phyloP scores from a whole-genome alignment of 108 stramenopile species.

The Pseudonitzschia multistriata region DNA sequence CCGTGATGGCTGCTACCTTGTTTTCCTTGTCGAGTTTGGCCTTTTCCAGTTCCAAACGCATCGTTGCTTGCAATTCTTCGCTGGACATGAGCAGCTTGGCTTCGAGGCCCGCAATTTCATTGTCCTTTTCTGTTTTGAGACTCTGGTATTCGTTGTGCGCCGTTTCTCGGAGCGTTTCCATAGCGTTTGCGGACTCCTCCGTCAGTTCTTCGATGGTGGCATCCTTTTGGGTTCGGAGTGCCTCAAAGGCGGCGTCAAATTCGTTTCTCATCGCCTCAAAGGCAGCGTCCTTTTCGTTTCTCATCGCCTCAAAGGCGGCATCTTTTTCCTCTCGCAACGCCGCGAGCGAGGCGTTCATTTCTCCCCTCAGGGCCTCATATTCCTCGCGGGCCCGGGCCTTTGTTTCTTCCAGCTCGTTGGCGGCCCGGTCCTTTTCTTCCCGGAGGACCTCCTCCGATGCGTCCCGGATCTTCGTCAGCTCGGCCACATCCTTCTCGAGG shows the following conservation, averaged over 20 bases:
- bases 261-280: not conserved
- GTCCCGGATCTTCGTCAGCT: not conserved
- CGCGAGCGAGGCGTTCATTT: not conserved
- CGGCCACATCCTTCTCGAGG: not conserved
- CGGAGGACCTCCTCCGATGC: not conserved
- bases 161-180: not conserved
- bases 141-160: not conserved
- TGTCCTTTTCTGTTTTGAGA: not conserved
- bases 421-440: constrained; percentile 14
- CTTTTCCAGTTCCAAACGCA: constrained; percentile 14
- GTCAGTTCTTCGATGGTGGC: not conserved
- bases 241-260: not conserved
- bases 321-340: constrained; percentile 3
- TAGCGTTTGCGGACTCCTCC: not conserved
- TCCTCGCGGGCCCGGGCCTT: not conserved
- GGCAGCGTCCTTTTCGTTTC: not conserved
- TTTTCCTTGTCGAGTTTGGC: constrained; percentile 22
- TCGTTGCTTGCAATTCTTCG: not conserved
- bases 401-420: constrained; percentile 7
- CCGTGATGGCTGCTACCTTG: constrained; percentile 11
- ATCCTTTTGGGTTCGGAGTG: not conserved
- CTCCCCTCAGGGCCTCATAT: not conserved
- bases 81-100: constrained; percentile 1
- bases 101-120: not conserved
- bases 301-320: not conserved